Base-by-base conservation (phyloP, 1,139 yeast species). In the Hansenula sp. region DNA sequence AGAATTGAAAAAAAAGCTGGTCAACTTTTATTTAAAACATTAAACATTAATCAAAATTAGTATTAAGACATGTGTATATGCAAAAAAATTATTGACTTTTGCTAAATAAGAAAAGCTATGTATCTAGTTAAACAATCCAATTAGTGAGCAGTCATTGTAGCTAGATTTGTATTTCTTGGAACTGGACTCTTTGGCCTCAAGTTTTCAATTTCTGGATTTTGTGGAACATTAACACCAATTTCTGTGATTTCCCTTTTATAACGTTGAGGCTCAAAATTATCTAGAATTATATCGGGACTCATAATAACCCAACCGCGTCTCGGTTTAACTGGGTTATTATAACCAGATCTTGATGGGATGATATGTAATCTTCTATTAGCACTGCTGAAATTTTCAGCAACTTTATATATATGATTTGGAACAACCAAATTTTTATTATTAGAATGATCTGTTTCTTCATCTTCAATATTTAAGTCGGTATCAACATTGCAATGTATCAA, bases 231-330 rank as follows among this genome's bases (percentile, higher is more conserved):
- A 18, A 61, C 48, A 5, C 84, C 84, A 30, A 70, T 49, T 8
- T 47, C 45, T 52, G 63, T 64, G 55, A 71, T 66, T 34, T 76
- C 79, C 16, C 55, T 58, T 44, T 67, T 67, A 55, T 75, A 81
- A 11, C 59, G 58, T 5, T 51, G 53, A 2, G 79, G 71, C 3
- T 76, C 77, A 44, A 91, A 88, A 60, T 88, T 88, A 59, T 88
- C 77, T 32, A 87, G 59, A 51, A 86, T 62, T 4, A 85, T 79
- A 63, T 90, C 96, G 0, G 97, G 97, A 51, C 93, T 78, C 75
- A 87, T 72, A 15, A 89, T 76, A 4, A 89, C 95, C 98, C 98
- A 91, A 2, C 98, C 97, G 3, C 81, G 83, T 54, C 97, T 78
- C 49, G 81, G 67, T 47, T 77, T 75, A 3, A 89, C 84, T 0